Conservation (phyloP, 495 filamentous ascomycete species). For the Penicillium ucsense region DNA sequence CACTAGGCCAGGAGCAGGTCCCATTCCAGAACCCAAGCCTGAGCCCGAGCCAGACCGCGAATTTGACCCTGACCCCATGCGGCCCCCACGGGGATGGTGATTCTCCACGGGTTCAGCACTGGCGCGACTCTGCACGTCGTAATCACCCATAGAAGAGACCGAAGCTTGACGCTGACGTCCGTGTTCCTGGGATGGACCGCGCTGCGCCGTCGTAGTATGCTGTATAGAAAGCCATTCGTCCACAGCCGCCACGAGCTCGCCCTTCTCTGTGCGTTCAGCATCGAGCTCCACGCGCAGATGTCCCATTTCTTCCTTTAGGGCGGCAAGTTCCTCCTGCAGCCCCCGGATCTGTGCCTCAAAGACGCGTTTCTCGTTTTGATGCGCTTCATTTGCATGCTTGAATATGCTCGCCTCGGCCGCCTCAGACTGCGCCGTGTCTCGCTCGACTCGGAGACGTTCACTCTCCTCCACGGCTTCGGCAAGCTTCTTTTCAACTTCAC, state of each 20-base stretch:
- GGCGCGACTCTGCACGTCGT: constrained; percentile 7
- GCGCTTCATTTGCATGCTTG: constrained; percentile 37
- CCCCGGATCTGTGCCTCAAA: constrained; percentile 60
- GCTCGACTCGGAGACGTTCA: constrained; percentile 56
- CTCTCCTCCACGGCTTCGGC: constrained; percentile 60
- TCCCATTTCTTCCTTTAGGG: constrained; percentile 54
- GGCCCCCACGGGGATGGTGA: constrained; percentile 17
- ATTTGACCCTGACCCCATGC: constrained; percentile 8
- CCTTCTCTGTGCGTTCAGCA: constrained; percentile 81
- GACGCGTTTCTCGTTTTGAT: constrained; percentile 39
- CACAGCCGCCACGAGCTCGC: constrained; percentile 81
- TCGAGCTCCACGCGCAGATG: constrained; percentile 53
- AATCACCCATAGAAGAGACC: constrained; percentile 10
- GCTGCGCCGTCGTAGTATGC: constrained; percentile 18
- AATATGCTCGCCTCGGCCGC: constrained; percentile 33
- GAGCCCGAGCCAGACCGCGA: constrained; percentile 1
- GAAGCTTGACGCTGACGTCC: constrained; percentile 12
- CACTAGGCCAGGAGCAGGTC: neutral
- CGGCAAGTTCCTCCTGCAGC: constrained; percentile 55
- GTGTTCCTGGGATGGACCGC: neutral
- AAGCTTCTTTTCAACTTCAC: constrained; percentile 61
- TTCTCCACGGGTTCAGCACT: constrained; percentile 14
- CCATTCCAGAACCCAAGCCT: neutral
- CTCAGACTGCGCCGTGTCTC: constrained; percentile 55
- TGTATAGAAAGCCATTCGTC: constrained; percentile 75